phyloP scores from a whole-genome alignment of 768 basidiomycete species.

The Xanthoconium stramineum region DNA sequence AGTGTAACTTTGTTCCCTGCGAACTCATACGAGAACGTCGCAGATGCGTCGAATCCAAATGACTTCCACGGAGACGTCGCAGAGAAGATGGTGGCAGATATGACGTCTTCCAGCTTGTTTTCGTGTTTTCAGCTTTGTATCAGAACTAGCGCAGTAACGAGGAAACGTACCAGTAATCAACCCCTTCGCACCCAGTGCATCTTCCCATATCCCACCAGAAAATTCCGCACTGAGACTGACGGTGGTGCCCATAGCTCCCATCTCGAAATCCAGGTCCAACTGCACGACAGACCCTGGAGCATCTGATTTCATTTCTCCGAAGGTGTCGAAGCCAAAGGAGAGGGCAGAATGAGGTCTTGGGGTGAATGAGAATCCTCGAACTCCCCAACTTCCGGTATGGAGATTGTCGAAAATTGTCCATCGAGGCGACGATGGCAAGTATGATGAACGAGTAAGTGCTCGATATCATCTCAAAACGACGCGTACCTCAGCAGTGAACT shows the following conservation, averaged over 20 bases:
- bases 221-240: neutral
- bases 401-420: too few species aligned
- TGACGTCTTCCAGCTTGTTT: neutral
- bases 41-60: neutral
- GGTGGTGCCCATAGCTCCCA: neutral
- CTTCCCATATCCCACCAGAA: neutral
- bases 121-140: neutral
- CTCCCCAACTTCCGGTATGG: neutral
- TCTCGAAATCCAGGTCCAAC: neutral
- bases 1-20: neutral
- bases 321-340: neutral
- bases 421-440: too few species aligned
- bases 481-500: too few species aligned
- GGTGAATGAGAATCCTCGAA: neutral
- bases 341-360: neutral
- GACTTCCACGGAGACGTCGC: neutral
- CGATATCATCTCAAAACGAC: too few species aligned
- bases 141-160: neutral
- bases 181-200: neutral
- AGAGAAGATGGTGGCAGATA: neutral
- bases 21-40: neutral
- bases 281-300: neutral
- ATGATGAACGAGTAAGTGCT: too few species aligned
- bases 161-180: neutral
- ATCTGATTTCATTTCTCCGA: neutral